Evolutionary conservation across 1,139 yeast genomes (phyloP).

Genomic region (Tardiomyces digboiensis): DNA sequence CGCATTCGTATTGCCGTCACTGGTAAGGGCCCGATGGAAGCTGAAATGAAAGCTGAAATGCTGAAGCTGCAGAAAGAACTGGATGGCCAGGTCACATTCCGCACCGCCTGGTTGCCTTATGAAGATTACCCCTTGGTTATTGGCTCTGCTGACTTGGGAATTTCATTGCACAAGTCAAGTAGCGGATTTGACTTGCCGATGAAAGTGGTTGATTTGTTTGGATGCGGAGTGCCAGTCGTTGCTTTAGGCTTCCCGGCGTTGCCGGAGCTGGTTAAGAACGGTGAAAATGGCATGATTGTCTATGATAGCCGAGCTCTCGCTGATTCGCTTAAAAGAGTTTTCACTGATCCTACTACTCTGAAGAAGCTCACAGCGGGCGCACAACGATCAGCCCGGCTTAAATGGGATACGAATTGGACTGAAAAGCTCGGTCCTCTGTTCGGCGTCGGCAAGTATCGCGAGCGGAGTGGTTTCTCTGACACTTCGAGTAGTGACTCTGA

Average conservation of each 20-base stretch:
- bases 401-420: slow-evolving; percentile 79
- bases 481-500: neutral
- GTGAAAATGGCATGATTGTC: slow-evolving; percentile 37
- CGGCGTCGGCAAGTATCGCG: slow-evolving; percentile 25
- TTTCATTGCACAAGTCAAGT: slow-evolving; percentile 85
- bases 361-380: slow-evolving; percentile 57
- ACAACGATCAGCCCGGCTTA: slow-evolving; percentile 45
- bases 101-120: slow-evolving; percentile 64
- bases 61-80: slow-evolving; percentile 32
- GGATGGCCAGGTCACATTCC: slow-evolving; percentile 13
- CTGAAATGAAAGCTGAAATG: slow-evolving; percentile 24
- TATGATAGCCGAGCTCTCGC: slow-evolving; percentile 39
- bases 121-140: slow-evolving; percentile 76
- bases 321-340: slow-evolving; percentile 36
- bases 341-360: slow-evolving; percentile 30
- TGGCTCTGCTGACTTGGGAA: slow-evolving; percentile 75
- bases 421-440: slow-evolving; percentile 31
- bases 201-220: slow-evolving; percentile 96
- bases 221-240: slow-evolving; percentile 90
- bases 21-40: slow-evolving; percentile 83
- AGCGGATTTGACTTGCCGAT: slow-evolving; percentile 94
- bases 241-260: slow-evolving; percentile 64
- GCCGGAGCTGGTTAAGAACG: slow-evolving; percentile 24
- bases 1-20: slow-evolving; percentile 65
- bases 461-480: neutral